Evolutionary conservation across 306 rosid species (phyloP), one percentile per base, ranked within the genome.

Genomic region (Prunus davidiana): DNA sequence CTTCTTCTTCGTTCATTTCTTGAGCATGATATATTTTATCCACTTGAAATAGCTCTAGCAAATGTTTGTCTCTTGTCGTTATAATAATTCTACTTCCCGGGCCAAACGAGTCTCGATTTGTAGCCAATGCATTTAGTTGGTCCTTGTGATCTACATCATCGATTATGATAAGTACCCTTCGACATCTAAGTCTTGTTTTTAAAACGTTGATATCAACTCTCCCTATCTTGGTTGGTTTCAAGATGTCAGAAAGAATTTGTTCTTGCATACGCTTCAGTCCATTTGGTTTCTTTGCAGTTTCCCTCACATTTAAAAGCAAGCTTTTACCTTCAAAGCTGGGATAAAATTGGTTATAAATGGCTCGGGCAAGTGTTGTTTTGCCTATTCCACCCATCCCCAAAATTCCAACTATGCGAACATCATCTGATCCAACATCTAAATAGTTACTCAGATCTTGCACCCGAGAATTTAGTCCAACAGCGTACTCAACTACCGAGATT

Each of bases 301-400:
- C 67, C 47, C 65, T 55, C 3, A 81, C 45, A 20, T 76, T 72
- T 10, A 56, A 6, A 32, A 76, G 81, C 12, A 54, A 81, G 49
- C 75, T 46, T 22, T 20, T 64, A 3, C 46, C 74, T 72, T 81
- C 71, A 16, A 81, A 81, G 15, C 3, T 25, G 28, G 50, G 28
- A 14, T 46, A 19, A 64, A 76, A 19, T 16, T 76, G 3, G 6
- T 81, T 81, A 65, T 76, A 76, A 13, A 76, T 41, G 13, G 78
- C 81, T 66, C 77, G 76, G 2, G 84, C 84, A 3, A 65, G 3
- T 28, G 78, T 81, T 46, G 81, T 71, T 67, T 81, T 81, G 1
- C 81, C 84, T 8, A 46, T 16, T 64, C 81, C 81, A 15, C 84
- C 75, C 70, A 81, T 71, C 4, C 81, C 81, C 45, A 25, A 64